Percentiles rank a stretch among this genome's conserved stretches.
These are phyloP conservation scores for Anisodus acutangulus DNA, from an alignment of 257 asterid species.

Conservation along the genomic window DNA sequence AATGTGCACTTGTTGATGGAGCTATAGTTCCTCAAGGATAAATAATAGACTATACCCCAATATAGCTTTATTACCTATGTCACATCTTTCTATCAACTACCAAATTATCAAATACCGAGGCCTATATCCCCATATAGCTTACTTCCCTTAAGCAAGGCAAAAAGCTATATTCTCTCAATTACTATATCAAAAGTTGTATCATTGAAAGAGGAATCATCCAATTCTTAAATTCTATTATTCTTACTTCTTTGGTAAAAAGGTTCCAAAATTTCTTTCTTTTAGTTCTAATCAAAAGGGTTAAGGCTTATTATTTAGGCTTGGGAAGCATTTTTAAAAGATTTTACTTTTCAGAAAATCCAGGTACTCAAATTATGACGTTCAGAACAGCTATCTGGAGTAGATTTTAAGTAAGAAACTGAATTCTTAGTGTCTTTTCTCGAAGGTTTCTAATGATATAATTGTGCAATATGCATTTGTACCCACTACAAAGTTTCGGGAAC, in stretches of 20 bases:
- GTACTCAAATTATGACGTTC: slow-evolving; percentile 13
- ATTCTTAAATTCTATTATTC: background rate
- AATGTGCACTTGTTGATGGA: slow-evolving; percentile 4
- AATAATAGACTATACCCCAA: background rate
- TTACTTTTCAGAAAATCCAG: background rate
- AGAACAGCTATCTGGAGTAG: background rate
- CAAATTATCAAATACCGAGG: background rate
- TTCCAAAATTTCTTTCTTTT: background rate
- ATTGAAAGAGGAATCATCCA: background rate
- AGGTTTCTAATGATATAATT: background rate
- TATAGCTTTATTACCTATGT: background rate
- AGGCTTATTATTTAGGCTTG: background rate
- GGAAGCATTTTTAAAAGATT: slow-evolving; percentile 2
- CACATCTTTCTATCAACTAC: background rate
- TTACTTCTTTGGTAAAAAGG: background rate
- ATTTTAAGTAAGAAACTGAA: background rate
- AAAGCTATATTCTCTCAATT: background rate
- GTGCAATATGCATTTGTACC: background rate
- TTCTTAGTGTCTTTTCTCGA: background rate
- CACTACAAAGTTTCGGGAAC: background rate
- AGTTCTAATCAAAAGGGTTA: background rate
- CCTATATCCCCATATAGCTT: background rate
- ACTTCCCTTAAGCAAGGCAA: background rate
- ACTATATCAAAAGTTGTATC: background rate
- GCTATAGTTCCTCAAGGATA: slow-evolving; percentile 18